phyloP scores from a whole-genome alignment of 2,329 filamentous ascomycete species.

The Torrubiellomyces zombiae region DNA sequence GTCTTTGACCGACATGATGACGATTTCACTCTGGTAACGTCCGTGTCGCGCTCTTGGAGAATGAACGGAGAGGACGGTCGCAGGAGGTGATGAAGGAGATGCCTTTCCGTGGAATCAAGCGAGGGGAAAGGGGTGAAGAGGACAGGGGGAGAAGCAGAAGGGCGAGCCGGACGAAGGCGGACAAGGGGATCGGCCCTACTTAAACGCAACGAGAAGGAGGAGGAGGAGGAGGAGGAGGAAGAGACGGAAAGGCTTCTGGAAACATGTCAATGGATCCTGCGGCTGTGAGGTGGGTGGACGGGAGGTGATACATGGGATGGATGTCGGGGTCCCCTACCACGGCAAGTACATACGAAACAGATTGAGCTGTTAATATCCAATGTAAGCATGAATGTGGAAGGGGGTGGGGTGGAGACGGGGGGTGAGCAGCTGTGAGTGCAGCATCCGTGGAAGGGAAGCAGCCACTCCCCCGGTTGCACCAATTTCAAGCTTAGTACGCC shows the following conservation, averaged over 20 bases:
- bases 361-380: too few species aligned
- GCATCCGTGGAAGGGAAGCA: too few species aligned
- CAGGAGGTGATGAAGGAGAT: constrained; percentile 1
- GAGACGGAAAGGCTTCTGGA: constrained; percentile 4
- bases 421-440: too few species aligned
- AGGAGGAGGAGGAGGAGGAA: background rate
- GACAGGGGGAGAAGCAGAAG: constrained; percentile 1
- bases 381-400: too few species aligned
- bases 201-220: constrained; percentile 3
- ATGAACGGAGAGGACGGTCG: too few species aligned
- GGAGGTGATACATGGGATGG: too few species aligned
- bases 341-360: too few species aligned
- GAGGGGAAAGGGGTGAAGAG: constrained; percentile 1
- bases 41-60: too few species aligned
- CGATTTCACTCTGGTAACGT: background rate
- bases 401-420: too few species aligned
- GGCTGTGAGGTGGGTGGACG: constrained; percentile 1
- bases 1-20: constrained; percentile 8
- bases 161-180: background rate
- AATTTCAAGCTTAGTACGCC: too few species aligned
- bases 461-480: too few species aligned
- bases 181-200: constrained; percentile 5
- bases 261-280: constrained; percentile 3
- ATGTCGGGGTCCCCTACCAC: too few species aligned
- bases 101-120: constrained; percentile 1